Base-by-base conservation (phyloP, 208 protist genomes). In the Crithidia mellificae region DNA sequence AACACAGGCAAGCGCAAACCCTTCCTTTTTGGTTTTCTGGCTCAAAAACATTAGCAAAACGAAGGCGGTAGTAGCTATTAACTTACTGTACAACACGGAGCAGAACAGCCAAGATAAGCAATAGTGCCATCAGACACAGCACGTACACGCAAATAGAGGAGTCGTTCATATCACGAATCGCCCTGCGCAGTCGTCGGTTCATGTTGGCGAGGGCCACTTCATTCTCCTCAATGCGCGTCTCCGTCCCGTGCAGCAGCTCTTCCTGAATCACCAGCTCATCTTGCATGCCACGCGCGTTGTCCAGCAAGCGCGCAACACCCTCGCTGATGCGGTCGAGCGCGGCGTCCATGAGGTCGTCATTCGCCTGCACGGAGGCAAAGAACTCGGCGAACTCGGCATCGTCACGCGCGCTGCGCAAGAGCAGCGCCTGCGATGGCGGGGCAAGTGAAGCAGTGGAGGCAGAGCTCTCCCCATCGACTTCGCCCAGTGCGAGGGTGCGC, bases 331-430 rank as follows among this genome's bases (percentile, higher is more conserved):
- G 82, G 62, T 90, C 86, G 17, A 94, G 75, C 8, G 83, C 68
- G 25, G 68, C 63, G 59, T 92, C 86, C 24, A 94, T 91, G 0
- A 81, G 64, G 3, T 58, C 61, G 59, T 94, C 78, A 47, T 87
- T 86, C 25, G 72, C 72, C 39, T 84, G 63, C 7, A 84, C 81
- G 2, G 62, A 67, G 0, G 63, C 49, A 67, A 88, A 91, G 65
- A 91, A 94, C 52, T 83, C 67, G 2, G 36, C 30, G 54, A 94
- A 94, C 63, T 90, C 83, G n/a, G 49, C 80, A 32, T 90, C 84
- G 36, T 91, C 77, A 20, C 79, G 76, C 12, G 80, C 68, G 49
- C 77, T 78, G 39, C 68, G 67, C 2, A 74, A 36, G 50, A 52
- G 47, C 39, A 30, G 29, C 54, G 25, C 39, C 61, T 34, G 44